phyloP scores from a whole-genome alignment of 306 rosid species.

The Medicago ruthenica region DNA sequence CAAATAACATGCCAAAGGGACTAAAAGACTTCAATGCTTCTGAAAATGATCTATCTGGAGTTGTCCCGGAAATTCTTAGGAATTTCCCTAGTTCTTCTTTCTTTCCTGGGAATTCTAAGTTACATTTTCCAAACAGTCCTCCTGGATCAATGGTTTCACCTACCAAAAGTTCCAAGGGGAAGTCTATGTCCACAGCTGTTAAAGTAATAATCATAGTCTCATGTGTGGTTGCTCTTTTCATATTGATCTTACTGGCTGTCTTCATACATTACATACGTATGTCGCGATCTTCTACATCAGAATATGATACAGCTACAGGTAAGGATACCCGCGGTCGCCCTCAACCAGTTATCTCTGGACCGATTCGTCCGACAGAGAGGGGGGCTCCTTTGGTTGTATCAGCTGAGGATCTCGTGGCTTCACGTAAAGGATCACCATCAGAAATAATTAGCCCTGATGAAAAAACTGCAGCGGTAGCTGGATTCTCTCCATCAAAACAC shows the following conservation, averaged over 20 bases:
- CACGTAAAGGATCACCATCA: conserved; percentile 80
- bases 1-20: conserved; percentile 64
- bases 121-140: conserved; percentile 63
- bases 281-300: conserved; percentile 64
- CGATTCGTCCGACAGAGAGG: conserved; percentile 52
- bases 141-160: conserved; percentile 57
- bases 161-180: conserved; percentile 53
- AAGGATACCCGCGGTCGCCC: conserved; percentile 55
- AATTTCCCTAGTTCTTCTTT: conserved; percentile 83
- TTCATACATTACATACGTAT: conserved; percentile 80
- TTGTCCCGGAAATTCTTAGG: conserved; percentile 79
- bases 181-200: conserved; percentile 65
- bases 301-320: conserved; percentile 50
- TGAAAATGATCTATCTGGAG: conserved; percentile 82
- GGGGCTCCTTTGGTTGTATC: conserved; percentile 80
- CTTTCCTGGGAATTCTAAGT: conserved; percentile 78
- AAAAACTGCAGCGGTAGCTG: conserved; percentile 64
- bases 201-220: conserved; percentile 89
- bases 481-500: conserved; percentile 86
- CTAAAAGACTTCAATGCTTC: conserved; percentile 79
- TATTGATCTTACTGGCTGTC: conserved; percentile 79
- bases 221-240: conserved; percentile 77
- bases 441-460: conserved; percentile 72
- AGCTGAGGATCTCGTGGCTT: conserved; percentile 77
- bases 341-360: conserved; percentile 62